Evolutionary conservation across 116 monocot genomes (phyloP), one percentile per base, ranked within the genome.

Genomic region (Thalassia testudinum): DNA sequence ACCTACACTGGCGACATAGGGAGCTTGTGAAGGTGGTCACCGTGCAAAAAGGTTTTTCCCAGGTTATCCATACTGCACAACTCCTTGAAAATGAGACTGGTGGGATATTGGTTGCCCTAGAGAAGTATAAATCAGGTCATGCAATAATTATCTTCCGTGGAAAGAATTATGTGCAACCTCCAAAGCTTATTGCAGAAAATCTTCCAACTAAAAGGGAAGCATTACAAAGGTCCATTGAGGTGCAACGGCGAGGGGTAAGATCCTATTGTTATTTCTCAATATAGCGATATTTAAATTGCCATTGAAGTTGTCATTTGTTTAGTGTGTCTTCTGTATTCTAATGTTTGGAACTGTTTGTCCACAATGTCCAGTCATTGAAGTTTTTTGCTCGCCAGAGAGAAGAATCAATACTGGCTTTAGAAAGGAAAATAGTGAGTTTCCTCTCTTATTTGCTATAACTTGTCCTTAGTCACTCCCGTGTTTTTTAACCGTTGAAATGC

Each of bases 1-100:
- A 85, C 56, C 88, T 87, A 57, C 84, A 95, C 51, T 88, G 88
- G 88, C 87, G 87, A 60, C 85, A 95, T 63, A 71, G 76, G 65
- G 95, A 95, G 76, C 62, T 95, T 25, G 84, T 81, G 21, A 95
- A 95, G 71, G 77, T 95, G 30, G 61, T 95, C 52, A 78, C 84
- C 45, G 62, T 80, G 74, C 95, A 95, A 47, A 65, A 58, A 7
- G 47, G 24, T 53, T 21, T 61, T 58, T 69, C 49, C 23, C 68
- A 81, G 14, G 48, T 84, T 37, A 61, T 20, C 29, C 67, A 68
- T 44, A 79, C 84, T n/a, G 84, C 95, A 26, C 71, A 30, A 28
- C 50, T 78, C 45, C 84, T 95, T 43, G 95, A 95, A 65, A 62
- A 70, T 40, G 78, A 81, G 74, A 88, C 72, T 42, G 85, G 85